Conservation (phyloP, 352 stramenopile genomes). For the Globisporangium abappressorium region DNA sequence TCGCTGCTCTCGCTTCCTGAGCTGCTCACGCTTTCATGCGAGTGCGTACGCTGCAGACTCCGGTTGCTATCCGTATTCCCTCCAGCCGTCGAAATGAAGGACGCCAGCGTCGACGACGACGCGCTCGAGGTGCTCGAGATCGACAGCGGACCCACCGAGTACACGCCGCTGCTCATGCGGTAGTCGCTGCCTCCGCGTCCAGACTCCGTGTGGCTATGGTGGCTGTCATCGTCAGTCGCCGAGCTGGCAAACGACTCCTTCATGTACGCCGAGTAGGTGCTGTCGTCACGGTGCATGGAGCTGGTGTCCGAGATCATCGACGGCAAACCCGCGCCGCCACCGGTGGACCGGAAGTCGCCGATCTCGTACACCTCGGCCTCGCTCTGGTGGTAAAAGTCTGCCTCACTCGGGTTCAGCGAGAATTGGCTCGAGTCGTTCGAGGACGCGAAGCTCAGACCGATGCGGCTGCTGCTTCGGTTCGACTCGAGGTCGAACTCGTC, state of each 20-base stretch:
- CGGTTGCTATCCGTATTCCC: not conserved
- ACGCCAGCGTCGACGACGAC: constrained; percentile 12
- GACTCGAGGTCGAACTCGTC: constrained; percentile 13
- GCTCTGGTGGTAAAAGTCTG: constrained; percentile 7
- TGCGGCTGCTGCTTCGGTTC: constrained; percentile 2
- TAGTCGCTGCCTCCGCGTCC: constrained; percentile 10
- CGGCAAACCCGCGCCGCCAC: not conserved
- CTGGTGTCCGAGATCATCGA: constrained; percentile 10
- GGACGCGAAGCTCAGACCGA: constrained; percentile 14
- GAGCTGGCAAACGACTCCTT: constrained; percentile 25
- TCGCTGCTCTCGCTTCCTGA: constrained; percentile 23
- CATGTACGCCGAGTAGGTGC: constrained; percentile 37
- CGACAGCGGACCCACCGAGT: constrained; percentile 19
- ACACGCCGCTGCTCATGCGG: constrained; percentile 25
- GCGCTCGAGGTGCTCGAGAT: constrained; percentile 20
- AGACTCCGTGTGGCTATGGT: constrained; percentile 1
- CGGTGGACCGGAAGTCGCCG: constrained; percentile 23
- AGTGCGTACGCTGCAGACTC: not conserved
- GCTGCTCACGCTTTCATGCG: constrained; percentile 18
- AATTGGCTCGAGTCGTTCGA: constrained; percentile 10
- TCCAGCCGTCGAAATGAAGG: not conserved
- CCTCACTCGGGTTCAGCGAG: not conserved
- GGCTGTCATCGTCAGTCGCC: not conserved
- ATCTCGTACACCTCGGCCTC: constrained; percentile 15
- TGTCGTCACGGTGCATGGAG: constrained; percentile 27